A percentile compares a stretch with the other conserved stretches of the same genome.
Conservation (phyloP, 176 grass and related monocot species). For the Elymus sibiricus region DNA sequence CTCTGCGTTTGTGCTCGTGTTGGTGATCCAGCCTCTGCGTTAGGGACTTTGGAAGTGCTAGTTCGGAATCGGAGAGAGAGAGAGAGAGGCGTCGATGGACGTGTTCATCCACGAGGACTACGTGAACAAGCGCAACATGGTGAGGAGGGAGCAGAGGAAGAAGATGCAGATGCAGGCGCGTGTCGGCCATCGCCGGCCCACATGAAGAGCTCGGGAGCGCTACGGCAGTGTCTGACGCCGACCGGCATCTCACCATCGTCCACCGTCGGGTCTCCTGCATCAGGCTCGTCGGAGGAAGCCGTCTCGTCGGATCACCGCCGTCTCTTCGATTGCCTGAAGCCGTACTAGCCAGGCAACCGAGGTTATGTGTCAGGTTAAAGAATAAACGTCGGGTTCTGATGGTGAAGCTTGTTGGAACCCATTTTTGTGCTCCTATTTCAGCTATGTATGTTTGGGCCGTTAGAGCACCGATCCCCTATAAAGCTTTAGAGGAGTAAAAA, state of each 20-base stretch:
- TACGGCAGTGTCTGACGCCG: not conserved
- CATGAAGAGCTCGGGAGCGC: conserved; percentile 11
- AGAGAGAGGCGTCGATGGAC: conserved; percentile 35
- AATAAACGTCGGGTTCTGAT: conserved; percentile 11
- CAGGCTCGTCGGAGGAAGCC: not conserved
- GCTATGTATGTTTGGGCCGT: not conserved
- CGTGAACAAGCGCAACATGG: conserved; percentile 50
- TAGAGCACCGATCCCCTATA: too few relatives aligned
- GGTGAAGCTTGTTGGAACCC: not conserved
- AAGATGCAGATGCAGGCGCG: conserved; percentile 22
- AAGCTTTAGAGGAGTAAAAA: too few relatives aligned
- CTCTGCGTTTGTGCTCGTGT: not conserved
- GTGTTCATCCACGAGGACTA: conserved; percentile 76
- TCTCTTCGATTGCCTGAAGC: conserved; percentile 61
- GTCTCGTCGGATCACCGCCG: conserved; percentile 2
- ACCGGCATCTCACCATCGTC: not conserved
- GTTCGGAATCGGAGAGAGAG: not conserved
- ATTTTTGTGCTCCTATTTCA: not conserved
- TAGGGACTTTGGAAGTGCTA: not conserved
- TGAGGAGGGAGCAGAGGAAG: conserved; percentile 43
- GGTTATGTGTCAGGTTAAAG: not conserved
- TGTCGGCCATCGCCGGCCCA: not conserved
- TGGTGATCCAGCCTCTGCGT: not conserved
- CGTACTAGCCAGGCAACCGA: conserved; percentile 29
- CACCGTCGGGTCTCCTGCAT: not conserved